phyloP scores from a whole-genome alignment of 805 yeast genomes.

The Saccharomycopsis amapae region DNA sequence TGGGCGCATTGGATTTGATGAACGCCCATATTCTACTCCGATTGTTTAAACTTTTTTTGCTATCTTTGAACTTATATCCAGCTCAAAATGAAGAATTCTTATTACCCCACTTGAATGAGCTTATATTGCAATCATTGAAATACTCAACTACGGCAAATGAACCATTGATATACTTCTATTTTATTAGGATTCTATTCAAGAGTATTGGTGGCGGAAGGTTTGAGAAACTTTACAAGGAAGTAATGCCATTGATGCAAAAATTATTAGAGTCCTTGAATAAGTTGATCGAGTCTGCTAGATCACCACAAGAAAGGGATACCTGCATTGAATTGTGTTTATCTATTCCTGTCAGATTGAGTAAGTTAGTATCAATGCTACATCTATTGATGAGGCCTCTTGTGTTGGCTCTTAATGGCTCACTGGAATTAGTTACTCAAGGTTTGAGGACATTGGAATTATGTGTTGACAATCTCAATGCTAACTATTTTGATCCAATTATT shows the following conservation, averaged over 20 bases:
- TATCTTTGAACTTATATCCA: slow-evolving; percentile 93
- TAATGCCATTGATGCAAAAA: slow-evolving; percentile 83
- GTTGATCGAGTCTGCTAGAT: slow-evolving; percentile 71
- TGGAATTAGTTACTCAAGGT: slow-evolving; percentile 91
- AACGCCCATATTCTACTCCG: slow-evolving; percentile 77
- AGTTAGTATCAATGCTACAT: slow-evolving; percentile 85
- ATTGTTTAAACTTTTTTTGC: slow-evolving; percentile 84
- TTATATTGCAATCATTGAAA: slow-evolving; percentile 74
- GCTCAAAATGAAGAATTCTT: slow-evolving; percentile 70
- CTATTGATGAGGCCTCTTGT: slow-evolving; percentile 88
- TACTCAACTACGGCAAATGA: slow-evolving; percentile 81
- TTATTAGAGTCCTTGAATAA: slow-evolving; percentile 79
- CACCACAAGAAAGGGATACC: slow-evolving; percentile 86
- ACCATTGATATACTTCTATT: slow-evolving; percentile 82
- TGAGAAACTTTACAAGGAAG: slow-evolving; percentile 86
- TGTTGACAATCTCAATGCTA: slow-evolving; percentile 93
- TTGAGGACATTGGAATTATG: slow-evolving; percentile 89
- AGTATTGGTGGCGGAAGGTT: slow-evolving; percentile 97
- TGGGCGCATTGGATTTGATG: slow-evolving; percentile 74
- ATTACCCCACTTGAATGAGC: slow-evolving; percentile 76
- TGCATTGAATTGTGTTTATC: slow-evolving; percentile 93
- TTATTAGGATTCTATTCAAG: slow-evolving; percentile 83
- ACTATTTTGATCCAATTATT: slow-evolving; percentile 92
- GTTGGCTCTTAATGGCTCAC: slow-evolving; percentile 81
- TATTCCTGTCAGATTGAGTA: slow-evolving; percentile 91